Conservation (phyloP, 2,329 filamentous ascomycete genomes). For the Penicillium digitatum region DNA sequence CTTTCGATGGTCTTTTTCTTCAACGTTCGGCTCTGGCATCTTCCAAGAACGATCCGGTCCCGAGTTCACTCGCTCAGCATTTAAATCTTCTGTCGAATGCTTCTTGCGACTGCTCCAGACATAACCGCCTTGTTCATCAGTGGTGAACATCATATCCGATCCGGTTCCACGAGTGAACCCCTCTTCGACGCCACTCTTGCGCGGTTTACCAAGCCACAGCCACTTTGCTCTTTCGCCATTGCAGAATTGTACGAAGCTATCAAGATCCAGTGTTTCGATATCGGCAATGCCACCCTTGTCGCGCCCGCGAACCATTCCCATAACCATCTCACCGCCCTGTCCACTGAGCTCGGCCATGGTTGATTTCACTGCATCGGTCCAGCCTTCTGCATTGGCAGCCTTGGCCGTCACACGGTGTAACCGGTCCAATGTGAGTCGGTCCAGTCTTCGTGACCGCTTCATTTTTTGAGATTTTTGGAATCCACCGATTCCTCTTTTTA, state of each 20-base stretch:
- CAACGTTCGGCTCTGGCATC: slow-evolving; percentile 27
- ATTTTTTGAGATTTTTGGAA: slow-evolving; percentile 90
- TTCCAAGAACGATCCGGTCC: slow-evolving; percentile 33
- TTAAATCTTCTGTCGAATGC: slow-evolving; percentile 39
- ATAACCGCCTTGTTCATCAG: slow-evolving; percentile 46
- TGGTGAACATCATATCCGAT: slow-evolving; percentile 43
- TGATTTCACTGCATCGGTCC: slow-evolving; percentile 90
- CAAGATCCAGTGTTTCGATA: slow-evolving; percentile 86
- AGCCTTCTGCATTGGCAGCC: slow-evolving; percentile 80
- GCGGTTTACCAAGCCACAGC: slow-evolving; percentile 89
- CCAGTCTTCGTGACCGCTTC: slow-evolving; percentile 70
- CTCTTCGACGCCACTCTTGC: slow-evolving; percentile 51
- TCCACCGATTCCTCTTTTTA: slow-evolving; percentile 77
- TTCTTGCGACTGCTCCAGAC: slow-evolving; percentile 44
- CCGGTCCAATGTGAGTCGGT: slow-evolving; percentile 75
- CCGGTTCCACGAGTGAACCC: slow-evolving; percentile 31
- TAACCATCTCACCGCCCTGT: slow-evolving; percentile 88
- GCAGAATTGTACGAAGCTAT: slow-evolving; percentile 72
- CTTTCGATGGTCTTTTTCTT: slow-evolving; percentile 49
- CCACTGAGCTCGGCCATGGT: slow-evolving; percentile 91
- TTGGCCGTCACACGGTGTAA: slow-evolving; percentile 84
- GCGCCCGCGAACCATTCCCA: slow-evolving; percentile 84
- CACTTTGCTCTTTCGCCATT: slow-evolving; percentile 83
- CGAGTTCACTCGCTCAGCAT: slow-evolving; percentile 28
- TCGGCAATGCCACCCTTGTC: slow-evolving; percentile 89